Conservation (phyloP, 345 rosid genomes). For the Eucalyptus cloeziana region DNA sequence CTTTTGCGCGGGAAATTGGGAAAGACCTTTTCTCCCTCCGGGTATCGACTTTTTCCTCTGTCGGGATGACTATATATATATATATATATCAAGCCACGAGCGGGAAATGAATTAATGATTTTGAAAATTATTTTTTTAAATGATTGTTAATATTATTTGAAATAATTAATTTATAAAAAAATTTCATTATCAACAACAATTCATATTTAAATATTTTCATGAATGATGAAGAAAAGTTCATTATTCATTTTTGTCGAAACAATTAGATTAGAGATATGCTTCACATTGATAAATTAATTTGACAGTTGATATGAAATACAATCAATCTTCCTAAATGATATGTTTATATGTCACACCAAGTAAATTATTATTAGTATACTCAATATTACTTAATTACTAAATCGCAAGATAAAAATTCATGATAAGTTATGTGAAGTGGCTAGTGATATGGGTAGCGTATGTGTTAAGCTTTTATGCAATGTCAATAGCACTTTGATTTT, state of each 20-base stretch:
- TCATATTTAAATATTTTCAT: not conserved
- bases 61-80: no score
- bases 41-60: not conserved
- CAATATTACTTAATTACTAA: not conserved
- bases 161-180: not conserved
- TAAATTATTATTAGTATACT: not conserved
- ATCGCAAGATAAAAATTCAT: not conserved
- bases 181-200: not conserved
- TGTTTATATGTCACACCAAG: not conserved
- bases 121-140: no score
- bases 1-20: not conserved
- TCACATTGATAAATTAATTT: not conserved
- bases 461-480: not conserved
- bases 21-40: not conserved
- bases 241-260: not conserved
- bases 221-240: no score
- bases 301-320: not conserved
- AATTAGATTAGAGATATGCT: fast-evolving
- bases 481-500: not conserved
- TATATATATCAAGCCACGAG: no score
- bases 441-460: not conserved
- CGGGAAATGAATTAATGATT: no score
- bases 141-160: not conserved
- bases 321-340: not conserved
- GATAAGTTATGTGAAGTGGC: not conserved